These are phyloP conservation scores for Fomitopsis pulvina DNA, from an alignment of 768 basidiomycete species.

Conservation along the genomic window DNA sequence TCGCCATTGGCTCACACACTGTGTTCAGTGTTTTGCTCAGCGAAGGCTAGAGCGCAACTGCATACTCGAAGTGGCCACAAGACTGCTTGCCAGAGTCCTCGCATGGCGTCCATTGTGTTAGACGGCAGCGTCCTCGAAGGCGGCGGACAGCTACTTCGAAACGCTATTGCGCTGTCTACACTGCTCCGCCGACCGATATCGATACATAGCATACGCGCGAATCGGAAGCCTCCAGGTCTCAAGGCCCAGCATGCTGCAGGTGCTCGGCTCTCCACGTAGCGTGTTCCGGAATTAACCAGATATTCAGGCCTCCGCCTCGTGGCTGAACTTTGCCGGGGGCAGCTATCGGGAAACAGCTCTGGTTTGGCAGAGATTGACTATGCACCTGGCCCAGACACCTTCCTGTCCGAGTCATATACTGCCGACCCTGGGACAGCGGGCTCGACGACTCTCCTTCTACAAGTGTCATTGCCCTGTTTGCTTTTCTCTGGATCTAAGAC, in stretches of 20 bases:
- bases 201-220: constrained; percentile 54
- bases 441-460: constrained; percentile 64
- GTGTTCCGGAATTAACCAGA: background rate
- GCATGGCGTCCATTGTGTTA: constrained; percentile 17
- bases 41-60: too few relatives aligned
- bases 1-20: too few relatives aligned
- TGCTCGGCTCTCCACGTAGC: constrained; percentile 25
- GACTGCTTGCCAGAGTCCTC: too few relatives aligned
- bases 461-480: constrained; percentile 64
- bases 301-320: constrained; percentile 56
- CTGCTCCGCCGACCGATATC: constrained; percentile 53
- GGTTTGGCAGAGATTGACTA: constrained; percentile 53
- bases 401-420: constrained; percentile 33
- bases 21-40: too few relatives aligned
- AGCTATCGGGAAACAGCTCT: constrained; percentile 45
- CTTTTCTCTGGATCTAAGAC: constrained; percentile 36
- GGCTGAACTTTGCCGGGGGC: constrained; percentile 50
- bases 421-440: constrained; percentile 57
- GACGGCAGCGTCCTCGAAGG: constrained; percentile 43
- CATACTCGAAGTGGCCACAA: too few relatives aligned
- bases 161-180: constrained; percentile 59
- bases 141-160: constrained; percentile 72
- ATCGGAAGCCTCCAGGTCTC: constrained; percentile 55
- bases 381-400: constrained; percentile 37
- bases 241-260: constrained; percentile 71